Evolutionary conservation across 2,329 filamentous ascomycete species (phyloP).

Genomic region (Clonostachys chloroleuca): DNA sequence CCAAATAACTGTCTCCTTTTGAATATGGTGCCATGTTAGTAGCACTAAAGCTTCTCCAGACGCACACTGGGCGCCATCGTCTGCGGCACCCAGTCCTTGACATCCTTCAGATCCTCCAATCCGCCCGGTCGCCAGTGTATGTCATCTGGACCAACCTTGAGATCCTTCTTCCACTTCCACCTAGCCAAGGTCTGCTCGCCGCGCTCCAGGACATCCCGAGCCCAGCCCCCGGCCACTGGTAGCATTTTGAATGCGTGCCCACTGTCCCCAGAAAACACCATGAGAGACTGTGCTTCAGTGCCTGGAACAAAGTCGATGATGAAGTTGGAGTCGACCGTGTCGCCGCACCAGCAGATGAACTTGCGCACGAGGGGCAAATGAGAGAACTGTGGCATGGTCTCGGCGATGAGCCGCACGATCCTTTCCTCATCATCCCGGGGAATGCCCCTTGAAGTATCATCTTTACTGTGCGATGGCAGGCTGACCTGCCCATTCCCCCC

Average conservation of each 20-base stretch:
- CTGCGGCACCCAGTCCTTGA: no score
- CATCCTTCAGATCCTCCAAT: no score
- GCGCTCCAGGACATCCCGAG: conserved; percentile 37
- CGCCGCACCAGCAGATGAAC: conserved; percentile 59
- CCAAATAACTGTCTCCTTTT: no score
- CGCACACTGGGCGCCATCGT: no score
- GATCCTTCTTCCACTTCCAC: conserved; percentile 45
- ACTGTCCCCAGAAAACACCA: conserved; percentile 53
- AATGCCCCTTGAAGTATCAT: conserved; percentile 27
- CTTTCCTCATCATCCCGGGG: conserved; percentile 48
- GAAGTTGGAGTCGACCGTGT: conserved; percentile 56
- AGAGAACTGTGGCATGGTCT: conserved; percentile 47
- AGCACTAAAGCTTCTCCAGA: no score
- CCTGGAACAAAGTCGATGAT: conserved; percentile 54
- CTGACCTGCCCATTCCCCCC: conserved; percentile 23
- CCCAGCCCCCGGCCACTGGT: conserved; percentile 48
- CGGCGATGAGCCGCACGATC: conserved; percentile 41
- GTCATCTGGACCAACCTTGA: no score
- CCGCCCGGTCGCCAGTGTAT: no score
- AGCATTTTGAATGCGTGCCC: conserved; percentile 62
- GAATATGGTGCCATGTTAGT: no score
- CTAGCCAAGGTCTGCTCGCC: conserved; percentile 32
- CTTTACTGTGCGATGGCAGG: no score
- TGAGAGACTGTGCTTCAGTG: conserved; percentile 31
- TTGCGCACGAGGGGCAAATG: conserved; percentile 50